Base-by-base conservation (phyloP, 1,284 basidiomycete genomes). In the Anthracocystis setariae region DNA sequence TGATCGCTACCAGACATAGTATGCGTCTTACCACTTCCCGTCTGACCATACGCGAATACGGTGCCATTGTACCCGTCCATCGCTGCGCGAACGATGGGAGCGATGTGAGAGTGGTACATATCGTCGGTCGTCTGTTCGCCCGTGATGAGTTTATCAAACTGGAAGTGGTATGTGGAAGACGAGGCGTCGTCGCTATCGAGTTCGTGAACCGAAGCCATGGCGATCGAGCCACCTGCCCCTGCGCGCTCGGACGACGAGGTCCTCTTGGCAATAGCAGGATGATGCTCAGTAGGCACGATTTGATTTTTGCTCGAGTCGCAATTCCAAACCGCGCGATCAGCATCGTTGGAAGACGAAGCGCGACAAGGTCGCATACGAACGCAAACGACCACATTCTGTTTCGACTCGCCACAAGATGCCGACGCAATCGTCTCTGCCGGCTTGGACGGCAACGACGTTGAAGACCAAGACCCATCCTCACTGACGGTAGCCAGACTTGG, bases 51-150 rank as follows among this genome's bases (percentile, higher is more conserved):
- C 0, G 94, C 94, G 78, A 97, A 97, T 43, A 97, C 89, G 70
- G 97, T 92, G 12, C 93, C 89, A 82, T 98, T 98, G 86, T 90
- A 98, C 10, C 94, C 95, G 50, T 96, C 93, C 92, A 97, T 96
- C 12, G 93, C 92, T 18, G 92, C 91, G 66, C 84, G 77, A 1
- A 88, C 85, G 10, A 88, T 77, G 0, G 85, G 85, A 0, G 84
- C 79, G 40, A 88, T 85, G 72, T 86, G 84, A 8, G 70, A 61
- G n/a, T 81, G 74, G 70, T 87, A 88, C 57, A 82, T 73, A 27
- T 60, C 60, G 12, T 70, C 69, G 0, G 79, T 78, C 18, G 58
- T 51, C 37, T 73, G 70, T 3, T 53, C 33, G 2, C 58, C 63
- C 0, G 56, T 42, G 20, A 79, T 55, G 52, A 82, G 66, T 18